Evolutionary conservation across 2,329 filamentous ascomycete genomes (phyloP).

Genomic region (Fusarium neocosmosporiellum): DNA sequence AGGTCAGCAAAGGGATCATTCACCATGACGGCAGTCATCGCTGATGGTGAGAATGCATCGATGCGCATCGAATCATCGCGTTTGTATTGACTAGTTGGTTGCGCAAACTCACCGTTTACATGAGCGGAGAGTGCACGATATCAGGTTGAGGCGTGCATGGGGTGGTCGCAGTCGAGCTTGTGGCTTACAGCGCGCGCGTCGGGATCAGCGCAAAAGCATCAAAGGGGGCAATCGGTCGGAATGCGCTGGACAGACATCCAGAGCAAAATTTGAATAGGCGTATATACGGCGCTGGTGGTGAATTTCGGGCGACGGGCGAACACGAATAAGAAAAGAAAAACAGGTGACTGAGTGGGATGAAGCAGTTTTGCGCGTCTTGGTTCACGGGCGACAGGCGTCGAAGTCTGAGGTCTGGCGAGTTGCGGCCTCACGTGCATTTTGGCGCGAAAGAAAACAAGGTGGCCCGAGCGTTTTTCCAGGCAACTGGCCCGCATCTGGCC

Average conservation of each 20-base stretch:
- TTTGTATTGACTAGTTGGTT: slow-evolving; percentile 1
- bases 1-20: slow-evolving; percentile 32
- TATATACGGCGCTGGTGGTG: slow-evolving; percentile 16
- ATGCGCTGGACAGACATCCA: slow-evolving; percentile 14
- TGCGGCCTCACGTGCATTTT: slow-evolving; percentile 38
- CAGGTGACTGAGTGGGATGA: slow-evolving; percentile 27
- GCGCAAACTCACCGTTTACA: slow-evolving; percentile 37
- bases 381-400: slow-evolving; percentile 27
- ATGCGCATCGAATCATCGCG: not conserved
- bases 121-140: slow-evolving; percentile 37
- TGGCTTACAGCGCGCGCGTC: slow-evolving; percentile 41
- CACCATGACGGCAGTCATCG: slow-evolving; percentile 1
- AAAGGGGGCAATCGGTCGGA: slow-evolving; percentile 4
- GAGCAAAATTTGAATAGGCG: not conserved
- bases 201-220: slow-evolving; percentile 31
- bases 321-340: slow-evolving; percentile 8
- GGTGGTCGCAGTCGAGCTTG: slow-evolving; percentile 38
- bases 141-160: slow-evolving; percentile 42
- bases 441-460: slow-evolving; percentile 39
- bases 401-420: slow-evolving; percentile 34
- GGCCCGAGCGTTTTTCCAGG: slow-evolving; percentile 38
- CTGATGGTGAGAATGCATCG: not conserved
- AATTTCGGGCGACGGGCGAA: slow-evolving; percentile 12
- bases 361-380: slow-evolving; percentile 38
- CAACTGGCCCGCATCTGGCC: slow-evolving; percentile 32